Conservation (phyloP, 2,329 filamentous ascomycete species). For the Amauroascus niger region DNA sequence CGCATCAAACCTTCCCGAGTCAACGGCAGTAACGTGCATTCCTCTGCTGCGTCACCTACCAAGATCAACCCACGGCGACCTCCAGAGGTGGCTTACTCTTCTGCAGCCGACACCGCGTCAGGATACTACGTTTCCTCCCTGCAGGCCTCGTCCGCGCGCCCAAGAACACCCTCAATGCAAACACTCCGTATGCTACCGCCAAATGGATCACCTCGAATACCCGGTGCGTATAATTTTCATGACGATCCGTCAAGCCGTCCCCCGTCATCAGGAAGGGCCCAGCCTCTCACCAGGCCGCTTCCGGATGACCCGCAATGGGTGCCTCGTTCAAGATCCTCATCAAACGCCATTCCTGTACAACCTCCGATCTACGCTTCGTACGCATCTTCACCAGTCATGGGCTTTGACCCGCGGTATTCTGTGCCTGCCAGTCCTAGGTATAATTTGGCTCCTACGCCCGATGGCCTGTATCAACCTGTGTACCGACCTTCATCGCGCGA, state of each 20-base stretch:
- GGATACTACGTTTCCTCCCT: slow-evolving; percentile 32
- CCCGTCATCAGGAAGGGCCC: slow-evolving; percentile 31
- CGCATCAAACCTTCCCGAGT: slow-evolving; percentile 18
- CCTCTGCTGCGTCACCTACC: slow-evolving; percentile 18
- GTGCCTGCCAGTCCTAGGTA: not conserved
- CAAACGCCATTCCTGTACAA: slow-evolving; percentile 19
- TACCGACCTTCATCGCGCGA: slow-evolving; percentile 20
- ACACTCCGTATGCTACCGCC: slow-evolving; percentile 30
- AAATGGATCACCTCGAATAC: slow-evolving; percentile 29
- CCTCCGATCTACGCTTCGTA: slow-evolving; percentile 15
- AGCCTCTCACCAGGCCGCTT: slow-evolving; percentile 32
- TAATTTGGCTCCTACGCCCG: slow-evolving; percentile 18
- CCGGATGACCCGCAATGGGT: slow-evolving; percentile 43
- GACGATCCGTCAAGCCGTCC: slow-evolving; percentile 28
- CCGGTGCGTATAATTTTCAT: slow-evolving; percentile 24
- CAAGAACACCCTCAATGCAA: slow-evolving; percentile 36
- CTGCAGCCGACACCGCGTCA: slow-evolving; percentile 42
- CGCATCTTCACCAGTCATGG: slow-evolving; percentile 21
- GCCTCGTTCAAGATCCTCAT: slow-evolving; percentile 34
- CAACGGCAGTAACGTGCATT: slow-evolving; percentile 16
- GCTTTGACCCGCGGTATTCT: slow-evolving; percentile 26
- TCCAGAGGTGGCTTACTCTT: slow-evolving; percentile 40
- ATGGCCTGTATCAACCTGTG: slow-evolving; percentile 21
- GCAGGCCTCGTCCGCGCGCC: slow-evolving; percentile 28
- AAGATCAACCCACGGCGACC: slow-evolving; percentile 20